phyloP scores from a whole-genome alignment of 345 rosid genomes.

The Cochlearia excelsa region DNA sequence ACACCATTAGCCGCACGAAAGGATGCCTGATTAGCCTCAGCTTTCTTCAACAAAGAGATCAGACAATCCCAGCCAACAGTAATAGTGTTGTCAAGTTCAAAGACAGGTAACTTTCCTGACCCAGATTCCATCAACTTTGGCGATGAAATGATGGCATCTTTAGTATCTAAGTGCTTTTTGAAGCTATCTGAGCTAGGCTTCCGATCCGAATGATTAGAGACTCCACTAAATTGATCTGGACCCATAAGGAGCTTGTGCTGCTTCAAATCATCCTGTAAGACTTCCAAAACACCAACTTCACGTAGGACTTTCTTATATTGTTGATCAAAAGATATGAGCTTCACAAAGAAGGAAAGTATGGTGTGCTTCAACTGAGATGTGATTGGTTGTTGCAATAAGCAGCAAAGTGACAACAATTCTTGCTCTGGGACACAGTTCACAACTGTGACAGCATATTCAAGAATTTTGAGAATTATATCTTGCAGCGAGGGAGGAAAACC shows the following conservation, averaged over 20 bases:
- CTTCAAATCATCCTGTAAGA: conserved; percentile 88
- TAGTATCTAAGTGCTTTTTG: conserved; percentile 74
- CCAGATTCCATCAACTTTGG: conserved; percentile 89
- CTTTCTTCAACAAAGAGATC: conserved; percentile 87
- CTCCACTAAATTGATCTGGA: conserved; percentile 50
- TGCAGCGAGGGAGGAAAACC: conserved; percentile 89
- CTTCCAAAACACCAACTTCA: conserved; percentile 97
- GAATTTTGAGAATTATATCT: conserved; percentile 93
- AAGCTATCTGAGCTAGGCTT: conserved; percentile 78
- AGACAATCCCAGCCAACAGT: conserved; percentile 93
- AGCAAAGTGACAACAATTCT: conserved; percentile 93
- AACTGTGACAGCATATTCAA: conserved; percentile 97
- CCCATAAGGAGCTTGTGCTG: conserved; percentile 88
- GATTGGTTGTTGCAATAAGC: conserved; percentile 96
- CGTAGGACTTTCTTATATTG: conserved; percentile 95
- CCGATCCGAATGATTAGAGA: conserved; percentile 48
- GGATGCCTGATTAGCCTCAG: conserved; percentile 85
- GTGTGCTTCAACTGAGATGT: conserved; percentile 86
- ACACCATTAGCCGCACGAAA: conserved; percentile 91
- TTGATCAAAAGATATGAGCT: conserved; percentile 96
- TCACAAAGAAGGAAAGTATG: conserved; percentile 88
- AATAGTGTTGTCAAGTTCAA: conserved; percentile 78
- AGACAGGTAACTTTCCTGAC: conserved; percentile 71
- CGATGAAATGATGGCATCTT: conserved; percentile 84
- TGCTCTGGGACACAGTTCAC: conserved; percentile 99